Evolutionary conservation across 176 grass and related monocot species (phyloP).

Genomic region (Carex pumila): DNA sequence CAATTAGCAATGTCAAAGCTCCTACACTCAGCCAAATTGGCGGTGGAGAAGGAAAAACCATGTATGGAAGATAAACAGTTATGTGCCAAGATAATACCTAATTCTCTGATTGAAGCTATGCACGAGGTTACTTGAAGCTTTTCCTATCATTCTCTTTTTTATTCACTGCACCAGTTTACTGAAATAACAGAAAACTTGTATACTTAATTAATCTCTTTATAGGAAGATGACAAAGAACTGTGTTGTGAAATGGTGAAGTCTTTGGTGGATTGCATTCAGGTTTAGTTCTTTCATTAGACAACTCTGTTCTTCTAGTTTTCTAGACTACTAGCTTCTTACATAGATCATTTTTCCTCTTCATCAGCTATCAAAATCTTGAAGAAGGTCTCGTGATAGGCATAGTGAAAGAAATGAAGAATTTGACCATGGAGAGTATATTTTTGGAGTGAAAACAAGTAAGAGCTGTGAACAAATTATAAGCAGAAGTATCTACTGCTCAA

Average conservation of each 20-base stretch:
- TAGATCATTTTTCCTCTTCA: neutral
- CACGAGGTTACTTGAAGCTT: slow-evolving; percentile 47
- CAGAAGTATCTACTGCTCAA: neutral
- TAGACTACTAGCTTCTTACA: neutral
- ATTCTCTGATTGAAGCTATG: slow-evolving; percentile 62
- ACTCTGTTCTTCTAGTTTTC: neutral
- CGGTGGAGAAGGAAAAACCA: slow-evolving; percentile 60
- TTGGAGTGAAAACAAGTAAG: neutral
- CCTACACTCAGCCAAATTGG: slow-evolving; percentile 61
- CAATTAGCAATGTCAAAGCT: slow-evolving; percentile 65
- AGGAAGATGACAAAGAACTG: slow-evolving; percentile 82
- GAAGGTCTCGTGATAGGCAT: neutral
- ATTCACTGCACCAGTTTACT: slow-evolving; percentile 1
- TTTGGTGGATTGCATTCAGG: slow-evolving; percentile 59
- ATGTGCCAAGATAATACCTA: slow-evolving; percentile 63
- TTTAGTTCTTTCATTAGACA: slow-evolving; percentile 20
- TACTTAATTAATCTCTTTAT: slow-evolving; percentile 23
- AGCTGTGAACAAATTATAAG: neutral
- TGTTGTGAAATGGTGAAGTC: slow-evolving; percentile 57
- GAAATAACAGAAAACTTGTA: slow-evolving; percentile 11
- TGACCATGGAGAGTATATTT: neutral
- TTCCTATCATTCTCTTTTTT: neutral
- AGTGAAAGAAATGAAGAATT: no score
- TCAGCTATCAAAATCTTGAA: neutral
- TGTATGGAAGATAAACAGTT: slow-evolving; percentile 53